These are phyloP conservation scores for Madurella mycetomatis DNA, from an alignment of 2,329 filamentous ascomycete species.

Conservation along the genomic window DNA sequence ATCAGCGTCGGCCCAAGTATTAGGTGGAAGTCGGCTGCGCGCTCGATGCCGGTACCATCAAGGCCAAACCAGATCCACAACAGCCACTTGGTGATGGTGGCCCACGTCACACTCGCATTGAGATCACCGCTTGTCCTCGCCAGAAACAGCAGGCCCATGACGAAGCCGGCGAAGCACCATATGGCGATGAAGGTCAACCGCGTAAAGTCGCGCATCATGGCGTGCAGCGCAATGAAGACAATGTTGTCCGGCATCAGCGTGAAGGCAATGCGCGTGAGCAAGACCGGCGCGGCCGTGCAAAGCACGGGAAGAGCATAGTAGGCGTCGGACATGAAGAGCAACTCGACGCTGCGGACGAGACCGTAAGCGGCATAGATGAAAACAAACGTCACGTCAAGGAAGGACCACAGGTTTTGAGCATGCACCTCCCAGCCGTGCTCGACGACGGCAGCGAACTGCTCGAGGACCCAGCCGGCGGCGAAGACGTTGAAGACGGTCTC, in stretches of 20 bases:
- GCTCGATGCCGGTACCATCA: conserved; percentile 55
- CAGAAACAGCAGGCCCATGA: conserved; percentile 66
- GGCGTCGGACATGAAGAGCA: conserved; percentile 41
- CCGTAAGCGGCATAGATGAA: conserved; percentile 60
- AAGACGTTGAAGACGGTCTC: conserved; percentile 62
- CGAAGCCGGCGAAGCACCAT: conserved; percentile 67
- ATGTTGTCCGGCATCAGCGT: conserved; percentile 71
- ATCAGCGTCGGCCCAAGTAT: conserved; percentile 65
- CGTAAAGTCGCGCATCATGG: conserved; percentile 71
- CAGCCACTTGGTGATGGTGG: conserved; percentile 70
- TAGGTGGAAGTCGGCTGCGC: conserved; percentile 57
- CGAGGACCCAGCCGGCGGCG: conserved; percentile 62
- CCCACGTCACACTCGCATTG: conserved; percentile 31
- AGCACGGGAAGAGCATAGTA: conserved; percentile 61
- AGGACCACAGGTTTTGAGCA: conserved; percentile 70
- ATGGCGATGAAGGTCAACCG: conserved; percentile 61
- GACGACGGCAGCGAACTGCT: conserved; percentile 60
- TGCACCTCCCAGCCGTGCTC: conserved; percentile 66
- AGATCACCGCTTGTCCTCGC: conserved; percentile 19
- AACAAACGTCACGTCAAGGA: conserved; percentile 66
- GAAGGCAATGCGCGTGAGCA: conserved; percentile 67
- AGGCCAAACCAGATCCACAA: conserved; percentile 75
- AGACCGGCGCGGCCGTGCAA: conserved; percentile 62
- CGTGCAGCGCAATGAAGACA: conserved; percentile 67
- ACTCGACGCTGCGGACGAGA: conserved; percentile 54